Conservation (phyloP, 352 stramenopile genomes). For the Phytophthora sansomeana region DNA sequence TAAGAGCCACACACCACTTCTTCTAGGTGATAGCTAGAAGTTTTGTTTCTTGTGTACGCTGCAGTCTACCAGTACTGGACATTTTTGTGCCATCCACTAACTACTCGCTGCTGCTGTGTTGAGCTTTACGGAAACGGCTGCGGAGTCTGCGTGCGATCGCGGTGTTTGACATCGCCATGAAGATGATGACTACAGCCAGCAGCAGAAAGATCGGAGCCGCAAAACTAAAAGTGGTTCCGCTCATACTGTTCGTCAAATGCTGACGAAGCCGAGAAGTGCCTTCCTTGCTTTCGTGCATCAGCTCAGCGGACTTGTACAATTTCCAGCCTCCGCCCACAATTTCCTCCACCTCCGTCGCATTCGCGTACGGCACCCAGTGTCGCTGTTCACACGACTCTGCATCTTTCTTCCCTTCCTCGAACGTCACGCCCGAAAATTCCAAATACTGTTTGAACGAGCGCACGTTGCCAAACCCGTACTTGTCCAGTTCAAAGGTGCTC, state of each 20-base stretch:
- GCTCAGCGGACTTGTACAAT: slow-evolving; percentile 22
- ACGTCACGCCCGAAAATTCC: slow-evolving; percentile 61
- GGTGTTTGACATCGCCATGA: slow-evolving; percentile 68
- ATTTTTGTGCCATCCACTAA: neutral
- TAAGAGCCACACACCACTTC: neutral
- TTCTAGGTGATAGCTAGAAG: neutral
- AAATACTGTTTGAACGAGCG: slow-evolving; percentile 63
- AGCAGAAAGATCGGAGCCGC: slow-evolving; percentile 57
- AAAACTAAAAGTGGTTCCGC: slow-evolving; percentile 16
- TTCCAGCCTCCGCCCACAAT: slow-evolving; percentile 58
- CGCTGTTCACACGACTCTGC: slow-evolving; percentile 63
- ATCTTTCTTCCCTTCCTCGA: slow-evolving; percentile 56
- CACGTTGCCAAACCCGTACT: slow-evolving; percentile 56
- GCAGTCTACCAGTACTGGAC: too few relatives aligned
- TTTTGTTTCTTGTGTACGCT: neutral
- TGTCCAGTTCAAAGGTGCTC: slow-evolving; percentile 61
- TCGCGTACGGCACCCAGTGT: slow-evolving; percentile 66
- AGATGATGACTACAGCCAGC: slow-evolving; percentile 39
- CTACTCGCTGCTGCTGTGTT: slow-evolving; percentile 18
- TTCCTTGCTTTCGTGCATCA: slow-evolving; percentile 33
- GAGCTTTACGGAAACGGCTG: slow-evolving; percentile 51
- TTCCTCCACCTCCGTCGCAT: slow-evolving; percentile 50
- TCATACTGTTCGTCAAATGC: neutral
- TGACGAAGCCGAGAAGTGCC: slow-evolving; percentile 31
- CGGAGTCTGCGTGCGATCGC: slow-evolving; percentile 50